Evolutionary conservation across 2,329 filamentous ascomycete genomes (phyloP).

Genomic region (Emmonsia crescens): DNA sequence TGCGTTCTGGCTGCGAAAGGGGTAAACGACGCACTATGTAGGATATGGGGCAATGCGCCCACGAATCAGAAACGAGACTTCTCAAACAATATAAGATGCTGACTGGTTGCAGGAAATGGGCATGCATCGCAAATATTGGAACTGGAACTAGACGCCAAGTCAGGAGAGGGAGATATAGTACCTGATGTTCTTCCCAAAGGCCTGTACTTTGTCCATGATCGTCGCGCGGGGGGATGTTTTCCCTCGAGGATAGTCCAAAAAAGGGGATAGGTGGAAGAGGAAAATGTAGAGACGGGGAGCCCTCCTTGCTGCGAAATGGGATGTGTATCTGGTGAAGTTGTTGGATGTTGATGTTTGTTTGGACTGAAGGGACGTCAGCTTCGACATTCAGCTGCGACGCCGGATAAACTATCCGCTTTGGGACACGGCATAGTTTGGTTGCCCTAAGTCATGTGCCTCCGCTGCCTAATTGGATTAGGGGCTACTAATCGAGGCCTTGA

Average conservation of each 20-base stretch:
- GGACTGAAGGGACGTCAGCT: neutral
- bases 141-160: slow-evolving; percentile 12
- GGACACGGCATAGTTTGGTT: neutral
- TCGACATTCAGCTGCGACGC: neutral
- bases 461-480: neutral
- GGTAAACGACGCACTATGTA: slow-evolving; percentile 66
- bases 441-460: neutral
- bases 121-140: slow-evolving; percentile 22
- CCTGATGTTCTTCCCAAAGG: slow-evolving; percentile 61
- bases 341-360: neutral
- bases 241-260: neutral
- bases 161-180: slow-evolving; percentile 20
- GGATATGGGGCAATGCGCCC: slow-evolving; percentile 29
- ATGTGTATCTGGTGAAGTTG: neutral
- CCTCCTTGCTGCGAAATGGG: neutral
- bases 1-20: slow-evolving; percentile 90
- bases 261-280: neutral
- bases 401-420: slow-evolving; percentile 3
- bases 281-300: neutral
- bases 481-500: too few species aligned
- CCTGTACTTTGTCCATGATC: slow-evolving; percentile 57
- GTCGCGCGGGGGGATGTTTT: neutral
- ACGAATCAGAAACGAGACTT: neutral
- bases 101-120: slow-evolving; percentile 7
- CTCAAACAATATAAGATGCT: neutral